Evolutionary conservation across 2,329 filamentous ascomycete species (phyloP), one percentile per base, ranked within the genome.

Genomic region (Leptographium radiaticola): DNA sequence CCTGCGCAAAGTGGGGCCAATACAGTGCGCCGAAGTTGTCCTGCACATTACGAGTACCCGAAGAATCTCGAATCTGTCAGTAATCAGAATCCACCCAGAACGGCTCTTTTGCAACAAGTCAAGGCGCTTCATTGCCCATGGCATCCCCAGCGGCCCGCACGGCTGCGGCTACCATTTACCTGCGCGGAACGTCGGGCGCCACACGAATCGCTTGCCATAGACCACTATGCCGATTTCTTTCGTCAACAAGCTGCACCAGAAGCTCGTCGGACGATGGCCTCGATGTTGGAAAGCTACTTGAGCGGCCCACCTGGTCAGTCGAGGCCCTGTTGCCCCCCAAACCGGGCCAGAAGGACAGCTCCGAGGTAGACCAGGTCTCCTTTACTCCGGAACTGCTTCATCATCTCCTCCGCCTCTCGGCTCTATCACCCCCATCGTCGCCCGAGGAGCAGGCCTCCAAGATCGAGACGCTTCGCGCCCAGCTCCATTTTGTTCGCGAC

Each of bases 401-500:
- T 61, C 91, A 96, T 67, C 81, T 97, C 11, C 83, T 96, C 39
- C 86, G 87, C 18, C 83, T 97, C 42, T 95, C 90, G 5, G 90
- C 91, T 15, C 83, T 98, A 0, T 89, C 91, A 0, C 76, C 76
- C 1, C 89, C 91, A 0, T 69, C 74, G 18, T 74, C 74, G 2
- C 59, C 71, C 2, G 73, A 73, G 51, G 83, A 89, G 61, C 85
- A 95, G 65, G 62, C 71, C 0, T 69, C 74, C 31, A 88, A 95
- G 80, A 76, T 95, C 4, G 65, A 76, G 25, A 90, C 84, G 1
- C 76, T 98, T 2, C 77, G 83, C 52, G 81, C 86, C 36, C 93
- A 98, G 65, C 78, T 98, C 0, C 84, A 86, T 63, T 98, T 98
- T 64, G 89, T 97, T n/a, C 83, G 80, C 57, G 81, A 89, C 58